Percentiles rank a stretch among this genome's conserved stretches.
phyloP scores from a whole-genome alignment of 805 yeast species.

The Ogataea paraovalis region DNA sequence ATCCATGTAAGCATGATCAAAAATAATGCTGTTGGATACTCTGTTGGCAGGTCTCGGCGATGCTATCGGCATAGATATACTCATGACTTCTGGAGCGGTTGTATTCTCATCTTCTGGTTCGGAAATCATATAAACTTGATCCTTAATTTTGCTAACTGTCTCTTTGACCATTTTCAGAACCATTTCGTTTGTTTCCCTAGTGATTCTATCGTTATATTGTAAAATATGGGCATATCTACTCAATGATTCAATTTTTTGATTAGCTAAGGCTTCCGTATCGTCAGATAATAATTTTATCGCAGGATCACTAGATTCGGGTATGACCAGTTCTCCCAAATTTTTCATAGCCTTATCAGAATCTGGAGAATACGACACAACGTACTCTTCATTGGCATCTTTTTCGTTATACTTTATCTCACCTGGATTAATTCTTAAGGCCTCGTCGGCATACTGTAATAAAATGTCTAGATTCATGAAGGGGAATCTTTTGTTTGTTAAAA shows the following conservation, averaged over 20 bases:
- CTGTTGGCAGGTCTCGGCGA: conserved; percentile 18
- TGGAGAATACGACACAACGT: conserved; percentile 48
- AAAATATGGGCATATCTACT: conserved; percentile 69
- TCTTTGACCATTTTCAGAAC: conserved; percentile 61
- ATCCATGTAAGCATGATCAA: conserved; percentile 23
- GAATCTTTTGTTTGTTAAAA: conserved; percentile 41
- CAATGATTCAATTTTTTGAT: conserved; percentile 65
- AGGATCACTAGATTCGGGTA: conserved; percentile 56
- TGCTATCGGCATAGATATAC: conserved; percentile 13
- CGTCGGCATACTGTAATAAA: conserved; percentile 64
- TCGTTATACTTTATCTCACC: conserved; percentile 46
- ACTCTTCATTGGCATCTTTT: conserved; percentile 19
- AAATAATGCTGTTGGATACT: conserved; percentile 13
- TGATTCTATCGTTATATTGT: conserved; percentile 70
- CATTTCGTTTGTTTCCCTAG: conserved; percentile 69
- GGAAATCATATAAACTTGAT: conserved; percentile 21
- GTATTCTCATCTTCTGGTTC: conserved; percentile 19
- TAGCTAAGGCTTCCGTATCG: conserved; percentile 62
- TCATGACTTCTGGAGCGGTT: neutral
- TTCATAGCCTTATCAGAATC: conserved; percentile 54
- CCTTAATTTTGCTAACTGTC: conserved; percentile 54
- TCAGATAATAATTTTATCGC: conserved; percentile 58
- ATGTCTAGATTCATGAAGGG: conserved; percentile 60
- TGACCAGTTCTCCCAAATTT: conserved; percentile 34
- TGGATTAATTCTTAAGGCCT: conserved; percentile 68